Conservation (phyloP, 441 rosid genomes). For the Lepidium campestre region DNA sequence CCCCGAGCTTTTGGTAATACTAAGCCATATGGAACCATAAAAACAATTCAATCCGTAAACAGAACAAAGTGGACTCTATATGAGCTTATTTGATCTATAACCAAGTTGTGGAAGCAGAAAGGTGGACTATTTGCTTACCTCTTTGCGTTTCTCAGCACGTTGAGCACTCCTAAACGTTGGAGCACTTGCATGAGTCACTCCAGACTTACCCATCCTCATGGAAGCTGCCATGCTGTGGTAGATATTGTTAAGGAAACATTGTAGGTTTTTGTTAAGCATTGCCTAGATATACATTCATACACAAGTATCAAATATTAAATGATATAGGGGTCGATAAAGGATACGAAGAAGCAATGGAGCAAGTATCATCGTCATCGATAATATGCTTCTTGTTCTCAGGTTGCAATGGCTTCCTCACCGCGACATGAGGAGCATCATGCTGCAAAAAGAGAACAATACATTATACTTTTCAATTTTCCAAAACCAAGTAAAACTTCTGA, state of each 20-base stretch:
- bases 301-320: neutral
- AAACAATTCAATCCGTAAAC: neutral
- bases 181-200: slow-evolving; percentile 73
- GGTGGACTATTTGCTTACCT: slow-evolving; percentile 38
- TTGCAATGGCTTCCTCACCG: slow-evolving; percentile 43
- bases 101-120: slow-evolving; percentile 4
- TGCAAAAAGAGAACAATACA: slow-evolving; percentile 18
- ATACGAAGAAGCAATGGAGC: slow-evolving; percentile 91
- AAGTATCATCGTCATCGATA: slow-evolving; percentile 75
- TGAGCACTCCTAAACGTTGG: slow-evolving; percentile 69
- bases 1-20: slow-evolving; percentile 70
- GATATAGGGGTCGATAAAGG: slow-evolving; percentile 31
- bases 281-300: neutral
- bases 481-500: neutral
- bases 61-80: neutral
- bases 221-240: slow-evolving; percentile 54
- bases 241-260: slow-evolving; percentile 48
- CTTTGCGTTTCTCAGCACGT: slow-evolving; percentile 85
- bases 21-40: slow-evolving; percentile 31
- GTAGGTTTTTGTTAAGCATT: neutral
- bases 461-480: neutral
- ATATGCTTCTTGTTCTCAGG: slow-evolving; percentile 48
- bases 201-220: slow-evolving; percentile 54
- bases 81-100: neutral
- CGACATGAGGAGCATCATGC: slow-evolving; percentile 40